These are phyloP conservation scores for Choanephora cucurbitarum DNA, from an alignment of 371 early-diverging fungal species.

Conservation along the genomic window DNA sequence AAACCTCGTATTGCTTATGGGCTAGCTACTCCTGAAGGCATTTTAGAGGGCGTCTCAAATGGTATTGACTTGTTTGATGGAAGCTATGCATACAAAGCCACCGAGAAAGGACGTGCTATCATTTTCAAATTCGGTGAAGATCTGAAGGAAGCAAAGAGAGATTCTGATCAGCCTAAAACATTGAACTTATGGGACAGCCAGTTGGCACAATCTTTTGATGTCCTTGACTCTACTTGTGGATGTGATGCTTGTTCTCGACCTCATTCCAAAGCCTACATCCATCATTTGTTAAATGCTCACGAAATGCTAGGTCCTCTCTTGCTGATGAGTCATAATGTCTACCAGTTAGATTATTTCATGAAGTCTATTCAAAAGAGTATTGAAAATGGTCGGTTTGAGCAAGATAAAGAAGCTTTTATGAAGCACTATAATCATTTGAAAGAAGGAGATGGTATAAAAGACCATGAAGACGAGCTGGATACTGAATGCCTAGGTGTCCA, in stretches of 20 bases:
- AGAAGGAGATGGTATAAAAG: constrained; percentile 32
- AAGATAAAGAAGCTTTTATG: constrained; percentile 49
- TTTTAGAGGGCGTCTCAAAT: constrained; percentile 57
- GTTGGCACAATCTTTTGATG: constrained; percentile 57
- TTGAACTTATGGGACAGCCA: constrained; percentile 58
- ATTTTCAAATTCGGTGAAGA: constrained; percentile 39
- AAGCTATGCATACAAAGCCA: constrained; percentile 49
- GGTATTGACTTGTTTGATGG: constrained; percentile 81
- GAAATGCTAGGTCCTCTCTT: constrained; percentile 82
- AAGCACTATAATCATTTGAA: constrained; percentile 37
- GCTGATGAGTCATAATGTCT: constrained; percentile 76
- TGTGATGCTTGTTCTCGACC: constrained; percentile 69
- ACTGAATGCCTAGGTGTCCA: constrained; percentile 42
- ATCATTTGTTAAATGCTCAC: constrained; percentile 73
- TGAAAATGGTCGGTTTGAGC: constrained; percentile 52
- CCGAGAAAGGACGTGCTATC: constrained; percentile 49
- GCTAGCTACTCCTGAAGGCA: constrained; percentile 54
- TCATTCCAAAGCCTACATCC: constrained; percentile 76
- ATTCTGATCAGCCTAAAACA: constrained; percentile 29
- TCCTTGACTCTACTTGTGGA: constrained; percentile 60
- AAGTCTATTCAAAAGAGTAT: constrained; percentile 60
- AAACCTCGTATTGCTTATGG: constrained; percentile 56
- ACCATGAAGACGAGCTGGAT: constrained; percentile 45
- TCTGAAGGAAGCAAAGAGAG: background rate
- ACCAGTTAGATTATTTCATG: constrained; percentile 68